Evolutionary conservation across 2,329 filamentous ascomycete species (phyloP), one percentile per base, ranked within the genome.

Genomic region (Capronia coronata): DNA sequence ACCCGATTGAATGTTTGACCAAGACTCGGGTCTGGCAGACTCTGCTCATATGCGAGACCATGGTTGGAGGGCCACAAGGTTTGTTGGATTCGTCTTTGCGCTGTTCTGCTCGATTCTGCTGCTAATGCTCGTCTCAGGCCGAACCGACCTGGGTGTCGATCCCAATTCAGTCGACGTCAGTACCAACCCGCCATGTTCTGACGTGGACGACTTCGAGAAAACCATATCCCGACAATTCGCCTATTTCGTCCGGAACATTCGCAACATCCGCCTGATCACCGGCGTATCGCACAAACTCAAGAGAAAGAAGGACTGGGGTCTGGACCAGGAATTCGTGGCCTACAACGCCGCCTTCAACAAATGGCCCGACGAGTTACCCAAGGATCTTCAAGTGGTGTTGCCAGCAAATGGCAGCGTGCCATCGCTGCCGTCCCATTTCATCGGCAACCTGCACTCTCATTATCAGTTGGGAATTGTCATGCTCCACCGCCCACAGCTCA

Each of bases 51-150:
- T 84, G 88, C 55, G 91, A 97, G 68, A 77, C 90, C 35, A 94
- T 97, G 86, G 83, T 96, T 60, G 91, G 91, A 48, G 89, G 86
- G 16, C 87, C 91, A 2, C 90, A 97, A 81, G 91, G 90, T 88
- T 72, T 53, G 66, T 51, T 44, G 18, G 34, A n/a, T 22, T 18
- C 43, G 18, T 44, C 25, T 27, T 10, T 6, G 25, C 10, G 6
- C 10, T 27, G 25, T 27, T 10, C 25, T 27, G 6, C 6, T 27
- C 25, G 5, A 6, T 27, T 27, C 25, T 10, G 10, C 10, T 27
- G 25, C 63, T 66, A 54, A 61, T 59, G 14, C 52, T 46, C 44
- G 43, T 52, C 13, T 13, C 43, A 88, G 84, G 87, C 9, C 86
- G 87, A 23, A 83, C 80, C 41, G 88, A 95, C 65, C 79, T 91